These are phyloP conservation scores for Apiospora marii DNA, from an alignment of 2,329 filamentous ascomycete genomes.

Conservation along the genomic window DNA sequence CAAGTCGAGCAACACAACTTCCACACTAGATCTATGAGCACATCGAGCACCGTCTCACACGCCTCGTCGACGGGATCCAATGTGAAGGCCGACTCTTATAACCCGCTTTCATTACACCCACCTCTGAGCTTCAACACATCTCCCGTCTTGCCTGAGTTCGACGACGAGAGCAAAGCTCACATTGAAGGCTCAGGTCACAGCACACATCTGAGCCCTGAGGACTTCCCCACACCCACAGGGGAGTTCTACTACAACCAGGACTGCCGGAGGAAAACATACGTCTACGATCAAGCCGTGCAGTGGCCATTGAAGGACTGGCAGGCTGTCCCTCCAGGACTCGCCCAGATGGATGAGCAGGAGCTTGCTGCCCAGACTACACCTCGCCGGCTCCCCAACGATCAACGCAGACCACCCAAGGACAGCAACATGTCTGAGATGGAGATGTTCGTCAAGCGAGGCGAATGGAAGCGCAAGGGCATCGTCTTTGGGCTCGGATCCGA, in stretches of 20 bases:
- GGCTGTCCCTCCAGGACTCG: constrained; percentile 36
- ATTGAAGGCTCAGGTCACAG: constrained; percentile 29
- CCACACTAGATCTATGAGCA: constrained; percentile 30
- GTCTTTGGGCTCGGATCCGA: constrained; percentile 41
- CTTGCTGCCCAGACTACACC: constrained; percentile 30
- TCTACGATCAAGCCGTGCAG: constrained; percentile 40
- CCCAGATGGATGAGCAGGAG: constrained; percentile 29
- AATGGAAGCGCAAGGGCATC: constrained; percentile 45
- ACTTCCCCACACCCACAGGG: background rate
- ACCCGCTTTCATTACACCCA: constrained; percentile 43
- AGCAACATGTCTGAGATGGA: constrained; percentile 40
- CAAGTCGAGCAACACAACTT: background rate
- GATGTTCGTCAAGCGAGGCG: constrained; percentile 41
- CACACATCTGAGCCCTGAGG: background rate
- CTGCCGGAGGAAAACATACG: constrained; percentile 34
- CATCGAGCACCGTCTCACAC: constrained; percentile 37
- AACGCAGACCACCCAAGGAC: constrained; percentile 36
- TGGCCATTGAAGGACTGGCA: constrained; percentile 47
- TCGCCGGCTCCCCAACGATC: constrained; percentile 26
- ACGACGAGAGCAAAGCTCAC: constrained; percentile 23
- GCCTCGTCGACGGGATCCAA: constrained; percentile 36
- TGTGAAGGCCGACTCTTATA: constrained; percentile 32
- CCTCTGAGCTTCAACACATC: constrained; percentile 42
- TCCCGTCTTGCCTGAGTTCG: constrained; percentile 38
- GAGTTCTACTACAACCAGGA: constrained; percentile 36